Evolutionary conservation across 1,139 yeast genomes (phyloP), one percentile per base, ranked within the genome.

Genomic region (Sugiyamaella castrensis): DNA sequence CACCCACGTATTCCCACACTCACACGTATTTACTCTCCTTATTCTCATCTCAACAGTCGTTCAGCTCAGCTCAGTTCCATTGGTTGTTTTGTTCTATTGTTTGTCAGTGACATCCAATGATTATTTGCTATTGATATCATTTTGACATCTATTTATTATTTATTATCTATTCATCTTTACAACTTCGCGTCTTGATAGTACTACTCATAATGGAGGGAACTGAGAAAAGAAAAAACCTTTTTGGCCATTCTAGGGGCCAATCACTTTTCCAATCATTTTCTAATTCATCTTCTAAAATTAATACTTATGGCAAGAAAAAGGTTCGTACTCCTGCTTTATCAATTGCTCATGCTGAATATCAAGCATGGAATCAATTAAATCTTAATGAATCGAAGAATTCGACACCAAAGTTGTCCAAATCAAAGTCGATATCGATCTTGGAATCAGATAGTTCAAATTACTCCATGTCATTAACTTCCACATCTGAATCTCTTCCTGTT

Each of bases 271-370:
- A 47, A 33, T 47, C 53, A 19, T 47, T 50, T 34, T 50, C 53
- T 5, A 24, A 37, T 9, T 12, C 48, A 8, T 12, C 37, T 4
- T 28, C 45, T n/a, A 47, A 43, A 13, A 40, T 29, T 28, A 50
- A 56, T 34, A 57, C 61, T 2, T 58, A 58, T 46, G 61, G 62
- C 31, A 53, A 48, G 40, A 52, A 55, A 29, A 40, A 38, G n/a
- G 42, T 49, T 19, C 59, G 55, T 41, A 52, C 54, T 32, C 53
- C 60, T 8, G 53, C 50, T 7, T 39, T 58, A 43, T 48, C 59
- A n/a, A 59, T 54, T 47, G 49, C 56, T 13, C 58, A 57, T 29
- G 46, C 51, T 15, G 61, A 56, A 24, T 53, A 53, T 31, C 55
- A 55, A 47, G 54, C 54, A 12, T 59, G 63, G 63, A 50, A 50